Evolutionary conservation across 2,329 filamentous ascomycete species (phyloP).

Genomic region (Grosmannia serpens): DNA sequence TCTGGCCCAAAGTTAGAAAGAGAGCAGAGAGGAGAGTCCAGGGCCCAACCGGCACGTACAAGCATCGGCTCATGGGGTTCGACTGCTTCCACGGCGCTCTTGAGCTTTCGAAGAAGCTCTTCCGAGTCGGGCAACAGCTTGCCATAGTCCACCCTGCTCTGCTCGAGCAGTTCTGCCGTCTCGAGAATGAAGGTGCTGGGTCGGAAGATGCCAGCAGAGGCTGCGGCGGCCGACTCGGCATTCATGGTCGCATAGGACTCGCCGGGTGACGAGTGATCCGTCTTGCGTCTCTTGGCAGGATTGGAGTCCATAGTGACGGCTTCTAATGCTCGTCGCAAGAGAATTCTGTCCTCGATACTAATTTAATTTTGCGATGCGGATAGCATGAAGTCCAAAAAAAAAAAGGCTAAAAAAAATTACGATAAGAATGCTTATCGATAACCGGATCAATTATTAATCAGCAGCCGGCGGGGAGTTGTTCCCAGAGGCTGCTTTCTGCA

Average conservation of each 20-base stretch:
- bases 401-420: not conserved
- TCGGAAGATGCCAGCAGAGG: conserved; percentile 19
- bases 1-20: conserved; percentile 27
- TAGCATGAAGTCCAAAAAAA: too few relatives aligned
- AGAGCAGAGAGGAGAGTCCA: not conserved
- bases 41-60: conserved; percentile 25
- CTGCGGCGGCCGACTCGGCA: conserved; percentile 16
- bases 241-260: conserved; percentile 1
- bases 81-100: conserved; percentile 39
- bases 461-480: not conserved
- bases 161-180: conserved; percentile 46
- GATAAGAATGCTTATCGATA: conserved; percentile 2
- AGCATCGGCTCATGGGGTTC: conserved; percentile 35
- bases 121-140: conserved; percentile 37
- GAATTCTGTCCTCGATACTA: not conserved
- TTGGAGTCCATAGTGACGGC: conserved; percentile 18
- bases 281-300: conserved; percentile 23
- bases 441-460: conserved; percentile 1
- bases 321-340: not conserved
- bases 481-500: not conserved
- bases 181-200: conserved; percentile 46
- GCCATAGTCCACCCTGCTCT: conserved; percentile 40
- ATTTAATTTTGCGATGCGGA: not conserved
- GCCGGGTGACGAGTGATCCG: conserved; percentile 14
- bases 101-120: conserved; percentile 37